Percentiles rank a stretch among this genome's conserved stretches.
Evolutionary conservation across 2,329 filamentous ascomycete species (phyloP).

Genomic region (Verticillium nonalfalfae): DNA sequence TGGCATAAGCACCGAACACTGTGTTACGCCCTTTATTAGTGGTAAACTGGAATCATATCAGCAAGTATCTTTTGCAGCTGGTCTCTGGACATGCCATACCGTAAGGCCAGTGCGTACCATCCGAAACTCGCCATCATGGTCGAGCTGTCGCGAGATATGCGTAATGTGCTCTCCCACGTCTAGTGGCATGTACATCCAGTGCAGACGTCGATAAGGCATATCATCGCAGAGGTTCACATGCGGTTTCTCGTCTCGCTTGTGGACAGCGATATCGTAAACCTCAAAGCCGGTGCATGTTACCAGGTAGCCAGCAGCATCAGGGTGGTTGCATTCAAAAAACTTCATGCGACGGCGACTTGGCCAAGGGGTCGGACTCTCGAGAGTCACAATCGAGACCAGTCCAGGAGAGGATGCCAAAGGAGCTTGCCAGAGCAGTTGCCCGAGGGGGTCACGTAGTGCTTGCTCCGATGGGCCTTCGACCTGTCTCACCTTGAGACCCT

Average conservation of each 20-base stretch:
- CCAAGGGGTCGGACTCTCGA: neutral
- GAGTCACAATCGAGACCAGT: neutral
- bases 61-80: neutral
- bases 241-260: neutral
- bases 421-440: neutral
- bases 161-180: slow-evolving; percentile 1
- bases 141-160: neutral
- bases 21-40: neutral
- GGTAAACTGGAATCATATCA: neutral
- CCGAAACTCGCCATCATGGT: neutral
- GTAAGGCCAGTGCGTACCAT: too few relatives aligned
- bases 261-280: neutral
- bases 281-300: neutral
- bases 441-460: neutral
- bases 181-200: slow-evolving; percentile 2
- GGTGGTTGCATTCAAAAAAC: neutral
- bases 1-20: neutral
- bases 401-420: neutral
- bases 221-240: neutral
- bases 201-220: neutral
- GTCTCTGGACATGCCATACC: too few relatives aligned
- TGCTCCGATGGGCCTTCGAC: neutral
- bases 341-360: neutral
- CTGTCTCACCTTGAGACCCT: neutral
- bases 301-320: neutral